Conservation (phyloP, 2,329 filamentous ascomycete genomes). For the Mycosphaerelloides madeirae region DNA sequence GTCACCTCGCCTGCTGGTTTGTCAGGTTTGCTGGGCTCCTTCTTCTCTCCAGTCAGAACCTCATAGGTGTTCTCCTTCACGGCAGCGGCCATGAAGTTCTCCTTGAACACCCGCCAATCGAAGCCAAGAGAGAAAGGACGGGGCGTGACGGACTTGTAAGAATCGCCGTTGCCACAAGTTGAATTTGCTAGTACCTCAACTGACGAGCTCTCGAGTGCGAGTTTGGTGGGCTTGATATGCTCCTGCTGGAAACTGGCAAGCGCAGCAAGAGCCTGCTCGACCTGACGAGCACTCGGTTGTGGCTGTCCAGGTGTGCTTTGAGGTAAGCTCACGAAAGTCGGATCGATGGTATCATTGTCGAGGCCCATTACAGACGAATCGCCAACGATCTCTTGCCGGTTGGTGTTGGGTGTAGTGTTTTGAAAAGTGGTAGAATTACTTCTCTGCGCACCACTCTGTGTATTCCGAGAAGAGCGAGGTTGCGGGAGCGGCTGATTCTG, state of each 20-base stretch:
- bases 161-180: conserved; percentile 29
- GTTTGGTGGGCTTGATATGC: conserved; percentile 23
- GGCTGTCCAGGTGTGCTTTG: conserved; percentile 1
- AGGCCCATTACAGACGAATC: conserved; percentile 10
- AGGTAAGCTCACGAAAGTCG: conserved; percentile 1
- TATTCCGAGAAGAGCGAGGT: background rate
- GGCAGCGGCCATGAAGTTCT: conserved; percentile 25
- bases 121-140: conserved; percentile 13
- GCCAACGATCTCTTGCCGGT: background rate
- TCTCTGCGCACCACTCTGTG: background rate
- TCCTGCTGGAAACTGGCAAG: conserved; percentile 24
- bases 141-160: conserved; percentile 19
- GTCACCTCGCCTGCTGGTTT: conserved; percentile 17
- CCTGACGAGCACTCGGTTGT: conserved; percentile 9
- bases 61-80: conserved; percentile 31
- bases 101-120: conserved; percentile 27
- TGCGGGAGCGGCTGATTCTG: background rate
- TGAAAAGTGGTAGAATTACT: background rate
- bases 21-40: conserved; percentile 23
- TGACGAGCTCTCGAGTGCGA: conserved; percentile 25
- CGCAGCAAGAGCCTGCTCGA: conserved; percentile 15
- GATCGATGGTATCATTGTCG: conserved; percentile 9
- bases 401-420: background rate
- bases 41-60: conserved; percentile 25
- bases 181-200: conserved; percentile 29